Evolutionary conservation across 352 stramenopile genomes (phyloP).

Genomic region (Elongisporangium undulatum): DNA sequence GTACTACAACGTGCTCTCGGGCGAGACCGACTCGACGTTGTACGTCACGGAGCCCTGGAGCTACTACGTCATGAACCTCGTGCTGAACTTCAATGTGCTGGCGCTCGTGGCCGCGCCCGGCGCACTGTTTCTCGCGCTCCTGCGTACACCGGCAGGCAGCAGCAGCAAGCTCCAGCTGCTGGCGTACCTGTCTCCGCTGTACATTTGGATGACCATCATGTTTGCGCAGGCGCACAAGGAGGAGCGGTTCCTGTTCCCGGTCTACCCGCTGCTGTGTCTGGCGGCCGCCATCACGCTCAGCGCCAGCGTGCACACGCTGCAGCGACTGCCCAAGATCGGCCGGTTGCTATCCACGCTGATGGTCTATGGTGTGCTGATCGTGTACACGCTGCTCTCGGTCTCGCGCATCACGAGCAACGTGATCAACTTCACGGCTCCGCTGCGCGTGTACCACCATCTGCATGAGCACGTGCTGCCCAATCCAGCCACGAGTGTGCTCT

Average conservation of each 20-base stretch:
- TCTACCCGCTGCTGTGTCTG: slow-evolving; percentile 92
- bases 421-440: slow-evolving; percentile 65
- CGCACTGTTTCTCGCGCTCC: slow-evolving; percentile 20
- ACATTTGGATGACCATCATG: slow-evolving; percentile 93
- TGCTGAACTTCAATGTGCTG: slow-evolving; percentile 95
- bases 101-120: slow-evolving; percentile 61
- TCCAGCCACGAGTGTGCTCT: slow-evolving; percentile 15
- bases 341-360: slow-evolving; percentile 22
- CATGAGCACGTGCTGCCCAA: slow-evolving; percentile 54
- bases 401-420: slow-evolving; percentile 62
- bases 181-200: slow-evolving; percentile 59
- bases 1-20: slow-evolving; percentile 93
- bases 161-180: slow-evolving; percentile 24
- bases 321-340: slow-evolving; percentile 16
- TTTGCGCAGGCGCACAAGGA: slow-evolving; percentile 97
- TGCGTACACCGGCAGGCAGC: slow-evolving; percentile 15
- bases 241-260: slow-evolving; percentile 96
- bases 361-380: slow-evolving; percentile 33
- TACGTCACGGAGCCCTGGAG: slow-evolving; percentile 94
- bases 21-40: slow-evolving; percentile 93
- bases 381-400: slow-evolving; percentile 51
- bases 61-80: slow-evolving; percentile 96
- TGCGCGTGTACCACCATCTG: slow-evolving; percentile 69
- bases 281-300: slow-evolving; percentile 72
- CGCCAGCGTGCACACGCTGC: slow-evolving; percentile 29